Evolutionary conservation across 108 stramenopile genomes (phyloP).

Genomic region (Thalassiosira profunda): DNA sequence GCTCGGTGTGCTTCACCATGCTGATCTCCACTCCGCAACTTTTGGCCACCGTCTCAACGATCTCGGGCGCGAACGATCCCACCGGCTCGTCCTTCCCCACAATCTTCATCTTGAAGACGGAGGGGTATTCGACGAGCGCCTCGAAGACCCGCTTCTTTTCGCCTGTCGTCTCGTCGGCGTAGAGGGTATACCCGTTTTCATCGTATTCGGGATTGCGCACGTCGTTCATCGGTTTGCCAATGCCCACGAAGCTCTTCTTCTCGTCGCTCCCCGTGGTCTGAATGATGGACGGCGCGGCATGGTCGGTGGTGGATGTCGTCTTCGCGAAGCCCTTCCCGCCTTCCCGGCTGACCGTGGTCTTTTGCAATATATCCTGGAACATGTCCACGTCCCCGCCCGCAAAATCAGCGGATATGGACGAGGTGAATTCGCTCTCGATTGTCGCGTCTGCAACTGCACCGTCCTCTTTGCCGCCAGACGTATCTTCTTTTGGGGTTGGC

Average conservation of each 20-base stretch:
- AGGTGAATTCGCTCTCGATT: background rate
- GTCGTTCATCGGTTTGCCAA: slow-evolving; percentile 81
- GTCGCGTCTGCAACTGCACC: background rate
- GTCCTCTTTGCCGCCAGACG: background rate
- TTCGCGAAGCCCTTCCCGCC: slow-evolving; percentile 28
- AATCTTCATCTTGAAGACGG: slow-evolving; percentile 88
- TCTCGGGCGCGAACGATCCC: slow-evolving; percentile 81
- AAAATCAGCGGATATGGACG: background rate
- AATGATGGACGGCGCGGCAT: slow-evolving; percentile 30
- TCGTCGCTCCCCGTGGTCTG: slow-evolving; percentile 25
- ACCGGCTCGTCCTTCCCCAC: slow-evolving; percentile 70
- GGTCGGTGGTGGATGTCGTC: slow-evolving; percentile 30
- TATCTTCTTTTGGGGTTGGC: slow-evolving; percentile 18
- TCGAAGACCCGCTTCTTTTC: slow-evolving; percentile 92
- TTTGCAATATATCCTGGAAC: slow-evolving; percentile 35
- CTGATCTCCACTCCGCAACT: slow-evolving; percentile 62
- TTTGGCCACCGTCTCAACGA: slow-evolving; percentile 79
- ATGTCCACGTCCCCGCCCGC: slow-evolving; percentile 30
- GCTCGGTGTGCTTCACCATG: slow-evolving; percentile 49
- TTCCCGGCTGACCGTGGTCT: slow-evolving; percentile 21
- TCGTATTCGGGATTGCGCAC: slow-evolving; percentile 85
- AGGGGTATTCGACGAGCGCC: slow-evolving; percentile 91
- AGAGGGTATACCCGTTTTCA: slow-evolving; percentile 90
- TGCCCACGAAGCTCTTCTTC: slow-evolving; percentile 66
- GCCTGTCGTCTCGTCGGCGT: slow-evolving; percentile 85